phyloP scores from a whole-genome alignment of 2,329 filamentous ascomycete species.

The Pseudofabraea citricarpa region DNA sequence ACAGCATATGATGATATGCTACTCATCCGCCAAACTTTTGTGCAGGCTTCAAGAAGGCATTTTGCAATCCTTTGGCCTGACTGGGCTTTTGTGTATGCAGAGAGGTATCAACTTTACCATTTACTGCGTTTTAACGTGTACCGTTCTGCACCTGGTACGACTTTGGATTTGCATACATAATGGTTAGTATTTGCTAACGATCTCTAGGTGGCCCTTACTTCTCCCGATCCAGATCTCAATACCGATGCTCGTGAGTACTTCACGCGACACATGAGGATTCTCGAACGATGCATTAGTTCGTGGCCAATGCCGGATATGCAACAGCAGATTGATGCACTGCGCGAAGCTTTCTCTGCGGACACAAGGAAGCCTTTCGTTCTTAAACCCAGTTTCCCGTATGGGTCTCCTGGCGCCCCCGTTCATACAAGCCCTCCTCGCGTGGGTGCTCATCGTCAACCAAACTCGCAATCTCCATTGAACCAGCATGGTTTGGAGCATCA shows the following conservation, averaged over 20 bases:
- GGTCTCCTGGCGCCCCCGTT: slow-evolving; percentile 52
- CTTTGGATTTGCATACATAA: slow-evolving; percentile 4
- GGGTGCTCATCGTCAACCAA: slow-evolving; percentile 20
- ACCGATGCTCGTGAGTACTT: slow-evolving; percentile 84
- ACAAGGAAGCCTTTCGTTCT: slow-evolving; percentile 80
- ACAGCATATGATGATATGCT: slow-evolving; percentile 80
- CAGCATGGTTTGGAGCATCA: slow-evolving; percentile 46
- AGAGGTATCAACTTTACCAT: slow-evolving; percentile 92
- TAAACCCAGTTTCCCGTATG: slow-evolving; percentile 82
- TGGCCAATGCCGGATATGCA: slow-evolving; percentile 91
- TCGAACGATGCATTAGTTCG: slow-evolving; percentile 76
- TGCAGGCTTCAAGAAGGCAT: slow-evolving; percentile 85
- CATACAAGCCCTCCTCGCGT: slow-evolving; percentile 19
- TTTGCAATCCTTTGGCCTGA: slow-evolving; percentile 69
- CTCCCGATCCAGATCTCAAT: slow-evolving; percentile 84
- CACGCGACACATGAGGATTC: slow-evolving; percentile 85
- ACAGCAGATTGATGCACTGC: slow-evolving; percentile 81
- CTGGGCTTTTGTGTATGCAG: slow-evolving; percentile 85
- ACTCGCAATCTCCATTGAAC: slow-evolving; percentile 23
- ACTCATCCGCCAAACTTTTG: slow-evolving; percentile 76
- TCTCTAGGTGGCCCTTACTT: slow-evolving; percentile 79
- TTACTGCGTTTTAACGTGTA: slow-evolving; percentile 87
- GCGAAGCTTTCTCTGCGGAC: slow-evolving; percentile 88
- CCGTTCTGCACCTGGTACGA: slow-evolving; percentile 87
- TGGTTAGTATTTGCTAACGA: slow-evolving; percentile 7